These are phyloP conservation scores for Penicillium verhagenii DNA, from an alignment of 495 filamentous ascomycete genomes.

Conservation along the genomic window DNA sequence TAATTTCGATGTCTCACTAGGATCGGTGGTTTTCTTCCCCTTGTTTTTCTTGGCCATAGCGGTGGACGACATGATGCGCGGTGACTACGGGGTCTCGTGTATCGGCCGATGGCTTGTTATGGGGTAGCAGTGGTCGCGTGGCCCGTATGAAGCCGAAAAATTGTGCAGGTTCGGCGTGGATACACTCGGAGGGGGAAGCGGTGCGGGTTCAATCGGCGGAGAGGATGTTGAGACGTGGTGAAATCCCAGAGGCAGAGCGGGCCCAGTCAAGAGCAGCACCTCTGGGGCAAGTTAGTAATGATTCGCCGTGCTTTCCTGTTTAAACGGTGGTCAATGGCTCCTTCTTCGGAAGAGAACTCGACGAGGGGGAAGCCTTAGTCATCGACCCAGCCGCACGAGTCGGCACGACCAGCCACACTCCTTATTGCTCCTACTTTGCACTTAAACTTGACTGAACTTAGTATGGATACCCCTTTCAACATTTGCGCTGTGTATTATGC, in stretches of 20 bases:
- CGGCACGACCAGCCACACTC: conserved; percentile 7
- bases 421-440: neutral
- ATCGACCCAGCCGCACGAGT: conserved; percentile 22
- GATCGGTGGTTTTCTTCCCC: conserved; percentile 73
- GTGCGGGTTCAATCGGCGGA: conserved; percentile 22
- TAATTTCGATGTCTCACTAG: conserved; percentile 83
- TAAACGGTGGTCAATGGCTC: conserved; percentile 14
- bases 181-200: conserved; percentile 8
- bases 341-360: conserved; percentile 33
- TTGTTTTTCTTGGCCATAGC: conserved; percentile 63
- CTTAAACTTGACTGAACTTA: neutral
- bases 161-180: conserved; percentile 18
- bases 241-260: conserved; percentile 21
- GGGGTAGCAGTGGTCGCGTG: conserved; percentile 10
- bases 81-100: neutral
- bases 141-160: conserved; percentile 17
- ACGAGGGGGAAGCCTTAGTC: conserved; percentile 29
- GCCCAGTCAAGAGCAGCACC: conserved; percentile 17
- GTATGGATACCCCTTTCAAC: neutral
- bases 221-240: neutral
- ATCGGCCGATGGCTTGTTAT: neutral
- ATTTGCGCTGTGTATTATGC: neutral
- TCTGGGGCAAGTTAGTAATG: conserved; percentile 15
- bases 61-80: conserved; percentile 40
- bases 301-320: conserved; percentile 8